phyloP scores from a whole-genome alignment of 768 basidiomycete species.

The Daedaleopsis sinensis region DNA sequence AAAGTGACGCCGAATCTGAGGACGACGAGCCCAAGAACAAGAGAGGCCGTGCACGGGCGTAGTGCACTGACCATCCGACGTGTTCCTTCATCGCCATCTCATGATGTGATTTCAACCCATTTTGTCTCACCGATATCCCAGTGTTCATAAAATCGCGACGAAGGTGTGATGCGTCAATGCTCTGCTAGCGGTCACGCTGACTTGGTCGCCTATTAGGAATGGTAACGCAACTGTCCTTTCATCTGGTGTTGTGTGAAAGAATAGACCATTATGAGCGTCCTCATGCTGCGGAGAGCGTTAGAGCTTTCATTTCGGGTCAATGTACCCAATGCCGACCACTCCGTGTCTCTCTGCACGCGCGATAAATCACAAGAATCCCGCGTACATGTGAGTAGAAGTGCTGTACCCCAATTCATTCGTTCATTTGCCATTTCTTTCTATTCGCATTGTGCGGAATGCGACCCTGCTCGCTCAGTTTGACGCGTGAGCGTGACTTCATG shows the following conservation, averaged over 20 bases:
- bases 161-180: neutral
- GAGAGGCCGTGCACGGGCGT: constrained; percentile 23
- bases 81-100: neutral
- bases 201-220: neutral
- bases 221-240: neutral
- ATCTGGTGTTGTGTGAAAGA: neutral
- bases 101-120: no score
- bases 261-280: neutral
- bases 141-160: neutral
- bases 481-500: neutral
- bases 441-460: neutral
- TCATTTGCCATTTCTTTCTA: neutral
- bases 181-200: neutral
- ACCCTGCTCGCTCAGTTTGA: neutral
- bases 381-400: neutral
- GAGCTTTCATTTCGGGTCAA: constrained; percentile 7
- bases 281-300: constrained; percentile 8
- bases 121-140: no score
- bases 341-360: constrained; percentile 1
- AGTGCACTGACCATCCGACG: neutral
- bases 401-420: neutral
- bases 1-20: constrained; percentile 26
- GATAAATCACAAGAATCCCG: neutral
- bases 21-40: constrained; percentile 43
- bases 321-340: neutral